These are phyloP conservation scores for Termitomyces titanicus DNA, from an alignment of 768 basidiomycete species.

Conservation along the genomic window DNA sequence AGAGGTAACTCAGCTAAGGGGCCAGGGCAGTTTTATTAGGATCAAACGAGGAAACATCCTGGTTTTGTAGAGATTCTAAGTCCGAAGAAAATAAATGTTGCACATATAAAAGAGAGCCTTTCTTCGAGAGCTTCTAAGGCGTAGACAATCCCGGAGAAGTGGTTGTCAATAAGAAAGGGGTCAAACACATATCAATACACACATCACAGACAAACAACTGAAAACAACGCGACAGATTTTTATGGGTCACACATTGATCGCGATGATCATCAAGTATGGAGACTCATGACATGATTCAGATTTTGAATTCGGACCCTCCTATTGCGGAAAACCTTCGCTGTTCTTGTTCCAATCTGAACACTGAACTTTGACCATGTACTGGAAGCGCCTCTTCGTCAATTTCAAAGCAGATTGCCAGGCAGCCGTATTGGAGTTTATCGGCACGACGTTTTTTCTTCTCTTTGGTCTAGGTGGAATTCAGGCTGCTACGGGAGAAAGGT, in stretches of 20 bases:
- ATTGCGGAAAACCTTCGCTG: neutral
- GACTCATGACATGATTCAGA: neutral
- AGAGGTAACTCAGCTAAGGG: too few relatives aligned
- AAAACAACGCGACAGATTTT: neutral
- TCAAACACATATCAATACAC: neutral
- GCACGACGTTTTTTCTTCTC: constrained; percentile 61
- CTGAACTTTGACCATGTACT: neutral
- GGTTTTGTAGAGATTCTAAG: neutral
- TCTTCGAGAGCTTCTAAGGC: neutral
- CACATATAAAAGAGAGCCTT: neutral
- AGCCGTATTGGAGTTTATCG: constrained; percentile 54
- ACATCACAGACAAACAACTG: neutral
- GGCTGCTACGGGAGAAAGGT: constrained; percentile 39
- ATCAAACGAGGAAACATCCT: constrained; percentile 15
- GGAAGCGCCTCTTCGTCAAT: constrained; percentile 16
- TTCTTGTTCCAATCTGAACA: neutral
- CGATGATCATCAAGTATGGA: too few relatives aligned
- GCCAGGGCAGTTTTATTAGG: constrained; percentile 14
- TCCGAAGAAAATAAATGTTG: neutral
- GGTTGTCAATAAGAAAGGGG: neutral
- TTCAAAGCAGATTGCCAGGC: constrained; percentile 41
- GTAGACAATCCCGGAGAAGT: neutral
- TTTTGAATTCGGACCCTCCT: neutral
- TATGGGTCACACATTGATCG: neutral
- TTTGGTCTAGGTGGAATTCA: constrained; percentile 65